A percentile compares a stretch with the other conserved stretches of the same genome.
These are phyloP conservation scores for Platanthera guangdongensis DNA, from an alignment of 106 monocot species.

Conservation along the genomic window DNA sequence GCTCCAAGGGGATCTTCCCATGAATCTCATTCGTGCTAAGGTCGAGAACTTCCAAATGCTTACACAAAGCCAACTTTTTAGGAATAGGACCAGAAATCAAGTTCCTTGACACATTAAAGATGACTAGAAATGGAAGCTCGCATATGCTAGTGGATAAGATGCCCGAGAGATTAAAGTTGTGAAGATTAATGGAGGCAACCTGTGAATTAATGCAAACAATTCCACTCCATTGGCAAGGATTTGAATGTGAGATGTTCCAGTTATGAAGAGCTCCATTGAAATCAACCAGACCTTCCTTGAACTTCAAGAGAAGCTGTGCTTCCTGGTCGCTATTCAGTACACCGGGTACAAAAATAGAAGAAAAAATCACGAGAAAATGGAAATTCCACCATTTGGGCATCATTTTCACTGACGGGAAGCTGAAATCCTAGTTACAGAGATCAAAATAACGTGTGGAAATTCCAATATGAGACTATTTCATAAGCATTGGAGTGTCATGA, in stretches of 20 bases:
- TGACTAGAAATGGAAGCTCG: conserved; percentile 23
- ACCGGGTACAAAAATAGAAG: neutral
- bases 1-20: conserved; percentile 41
- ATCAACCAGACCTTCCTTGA: conserved; percentile 43
- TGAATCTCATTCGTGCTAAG: conserved; percentile 64
- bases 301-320: conserved; percentile 26
- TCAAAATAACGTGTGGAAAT: neutral
- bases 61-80: conserved; percentile 26
- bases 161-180: conserved; percentile 57
- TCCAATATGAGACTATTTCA: neutral
- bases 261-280: conserved; percentile 22
- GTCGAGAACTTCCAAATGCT: conserved; percentile 41
- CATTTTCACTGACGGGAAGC: neutral
- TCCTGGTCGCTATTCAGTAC: conserved; percentile 8
- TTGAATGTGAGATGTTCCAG: conserved; percentile 35
- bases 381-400: conserved; percentile 6
- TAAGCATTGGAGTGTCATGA: neutral
- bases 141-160: conserved; percentile 42
- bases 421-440: neutral
- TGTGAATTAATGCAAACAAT: conserved; percentile 26
- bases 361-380: neutral
- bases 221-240: conserved; percentile 56
- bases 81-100: conserved; percentile 45
- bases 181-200: conserved; percentile 53
- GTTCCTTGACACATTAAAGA: conserved; percentile 54